These are phyloP conservation scores for Entophlyctis luteolus DNA, from an alignment of 192 early-diverging fungal species.

Conservation along the genomic window DNA sequence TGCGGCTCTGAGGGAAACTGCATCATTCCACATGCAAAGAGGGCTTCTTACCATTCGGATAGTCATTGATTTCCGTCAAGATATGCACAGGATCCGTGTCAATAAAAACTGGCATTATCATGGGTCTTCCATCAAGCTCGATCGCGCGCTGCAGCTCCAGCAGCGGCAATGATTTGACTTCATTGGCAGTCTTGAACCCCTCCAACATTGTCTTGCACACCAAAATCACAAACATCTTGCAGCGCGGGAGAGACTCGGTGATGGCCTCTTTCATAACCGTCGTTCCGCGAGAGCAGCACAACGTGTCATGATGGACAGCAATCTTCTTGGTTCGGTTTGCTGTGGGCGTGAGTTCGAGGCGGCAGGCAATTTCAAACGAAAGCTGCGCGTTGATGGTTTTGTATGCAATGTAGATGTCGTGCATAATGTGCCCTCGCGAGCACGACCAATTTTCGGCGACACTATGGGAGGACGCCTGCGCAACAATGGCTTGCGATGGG, in stretches of 20 bases:
- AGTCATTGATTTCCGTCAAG: neutral
- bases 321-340: neutral
- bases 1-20: neutral
- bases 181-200: slow-evolving; percentile 1
- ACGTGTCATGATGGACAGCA: neutral
- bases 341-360: neutral
- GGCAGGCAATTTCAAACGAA: neutral
- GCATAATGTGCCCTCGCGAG: slow-evolving; percentile 1
- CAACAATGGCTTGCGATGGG: neutral
- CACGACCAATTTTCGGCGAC: slow-evolving; percentile 6
- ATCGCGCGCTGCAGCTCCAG: neutral
- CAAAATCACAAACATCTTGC: neutral
- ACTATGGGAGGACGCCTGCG: neutral
- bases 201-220: neutral
- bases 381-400: neutral
- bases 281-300: neutral
- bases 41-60: neutral
- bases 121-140: slow-evolving; percentile 12
- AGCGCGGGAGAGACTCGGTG: neutral
- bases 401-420: slow-evolving; percentile 1
- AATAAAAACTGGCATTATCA: neutral
- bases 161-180: neutral
- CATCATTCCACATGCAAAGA: neutral
- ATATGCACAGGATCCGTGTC: neutral
- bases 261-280: neutral